Percentiles rank a stretch among this genome's conserved stretches.
phyloP scores from a whole-genome alignment of 2,329 filamentous ascomycete genomes.

The Colletotrichum spaethianum region DNA sequence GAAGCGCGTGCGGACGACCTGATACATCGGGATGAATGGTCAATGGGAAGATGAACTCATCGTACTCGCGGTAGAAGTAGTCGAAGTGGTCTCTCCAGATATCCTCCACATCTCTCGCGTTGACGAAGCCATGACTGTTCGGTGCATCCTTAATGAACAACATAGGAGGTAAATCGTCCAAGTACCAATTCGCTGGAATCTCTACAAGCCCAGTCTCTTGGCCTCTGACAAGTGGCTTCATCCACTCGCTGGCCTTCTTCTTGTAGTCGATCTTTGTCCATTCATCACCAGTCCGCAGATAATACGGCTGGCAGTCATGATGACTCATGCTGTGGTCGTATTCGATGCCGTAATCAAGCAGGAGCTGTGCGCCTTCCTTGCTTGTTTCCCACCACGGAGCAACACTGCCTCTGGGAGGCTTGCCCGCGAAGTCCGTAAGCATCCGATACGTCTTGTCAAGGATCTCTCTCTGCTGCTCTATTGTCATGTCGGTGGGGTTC shows the following conservation, averaged over 20 bases:
- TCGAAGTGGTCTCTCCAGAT: slow-evolving; percentile 78
- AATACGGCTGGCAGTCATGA: slow-evolving; percentile 76
- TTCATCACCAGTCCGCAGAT: slow-evolving; percentile 72
- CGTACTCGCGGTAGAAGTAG: slow-evolving; percentile 83
- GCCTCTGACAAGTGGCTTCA: slow-evolving; percentile 75
- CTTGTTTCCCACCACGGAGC: slow-evolving; percentile 83
- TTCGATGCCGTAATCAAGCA: slow-evolving; percentile 77
- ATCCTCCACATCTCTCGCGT: slow-evolving; percentile 73
- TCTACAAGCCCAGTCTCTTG: slow-evolving; percentile 75
- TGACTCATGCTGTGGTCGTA: slow-evolving; percentile 79
- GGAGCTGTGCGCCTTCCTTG: slow-evolving; percentile 75
- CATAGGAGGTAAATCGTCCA: slow-evolving; percentile 77
- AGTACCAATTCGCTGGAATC: slow-evolving; percentile 76
- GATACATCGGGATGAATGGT: slow-evolving; percentile 83
- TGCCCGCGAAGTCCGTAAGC: slow-evolving; percentile 78
- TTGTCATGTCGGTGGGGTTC: slow-evolving; percentile 79
- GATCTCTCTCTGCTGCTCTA: slow-evolving; percentile 83
- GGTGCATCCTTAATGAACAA: slow-evolving; percentile 79
- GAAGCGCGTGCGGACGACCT: slow-evolving; percentile 78
- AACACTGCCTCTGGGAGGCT: slow-evolving; percentile 79
- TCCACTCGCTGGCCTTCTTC: slow-evolving; percentile 74
- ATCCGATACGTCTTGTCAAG: slow-evolving; percentile 81
- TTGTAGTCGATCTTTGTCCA: slow-evolving; percentile 79
- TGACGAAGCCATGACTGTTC: slow-evolving; percentile 75
- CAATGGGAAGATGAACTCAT: slow-evolving; percentile 83